Conservation (phyloP, 108 stramenopile species). For the Cyclotella baltica region DNA sequence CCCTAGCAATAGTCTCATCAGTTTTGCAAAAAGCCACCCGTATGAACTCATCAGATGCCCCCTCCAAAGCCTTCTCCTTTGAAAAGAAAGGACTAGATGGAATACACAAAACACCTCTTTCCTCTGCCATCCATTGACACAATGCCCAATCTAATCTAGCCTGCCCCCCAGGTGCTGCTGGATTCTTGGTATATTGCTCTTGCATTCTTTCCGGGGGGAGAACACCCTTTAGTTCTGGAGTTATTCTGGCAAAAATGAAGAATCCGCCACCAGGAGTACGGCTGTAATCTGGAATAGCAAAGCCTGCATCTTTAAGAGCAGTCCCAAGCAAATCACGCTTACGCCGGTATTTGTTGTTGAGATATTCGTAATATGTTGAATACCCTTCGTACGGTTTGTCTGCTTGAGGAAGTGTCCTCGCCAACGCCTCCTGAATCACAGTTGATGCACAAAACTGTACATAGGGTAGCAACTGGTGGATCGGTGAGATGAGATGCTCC, state of each 20-base stretch:
- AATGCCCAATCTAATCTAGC: conserved; percentile 88
- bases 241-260: conserved; percentile 93
- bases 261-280: conserved; percentile 89
- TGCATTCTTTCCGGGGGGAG: conserved; percentile 61
- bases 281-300: conserved; percentile 83
- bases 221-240: conserved; percentile 61
- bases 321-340: conserved; percentile 85
- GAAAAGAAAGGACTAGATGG: conserved; percentile 96
- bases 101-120: conserved; percentile 92
- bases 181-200: conserved; percentile 50
- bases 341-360: conserved; percentile 77
- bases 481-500: conserved; percentile 67
- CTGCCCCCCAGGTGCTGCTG: conserved; percentile 78
- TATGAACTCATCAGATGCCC: conserved; percentile 82
- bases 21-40: conserved; percentile 98
- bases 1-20: conserved; percentile 90
- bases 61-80: conserved; percentile 61
- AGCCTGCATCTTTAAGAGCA: conserved; percentile 73
- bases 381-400: conserved; percentile 89
- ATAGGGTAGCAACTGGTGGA: conserved; percentile 87
- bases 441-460: conserved; percentile 98
- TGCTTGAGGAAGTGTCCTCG: conserved; percentile 77
- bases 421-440: conserved; percentile 93
- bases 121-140: conserved; percentile 94
- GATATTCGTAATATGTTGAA: conserved; percentile 76